Evolutionary conservation across 2,329 filamentous ascomycete species (phyloP).

Genomic region (Lasiodiplodia citricola): DNA sequence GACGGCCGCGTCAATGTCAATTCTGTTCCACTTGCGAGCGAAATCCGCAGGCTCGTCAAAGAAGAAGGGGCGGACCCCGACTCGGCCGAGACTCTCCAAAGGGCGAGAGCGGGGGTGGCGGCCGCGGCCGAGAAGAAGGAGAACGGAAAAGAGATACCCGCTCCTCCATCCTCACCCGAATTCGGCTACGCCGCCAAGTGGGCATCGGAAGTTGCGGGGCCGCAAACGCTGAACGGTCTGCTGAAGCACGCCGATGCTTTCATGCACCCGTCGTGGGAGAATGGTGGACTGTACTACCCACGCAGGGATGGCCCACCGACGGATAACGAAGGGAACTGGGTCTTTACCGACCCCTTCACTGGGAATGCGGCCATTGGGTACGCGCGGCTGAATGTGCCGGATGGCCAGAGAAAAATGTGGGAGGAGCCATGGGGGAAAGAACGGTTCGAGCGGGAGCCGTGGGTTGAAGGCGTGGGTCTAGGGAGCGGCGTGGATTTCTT

Average conservation of each 20-base stretch:
- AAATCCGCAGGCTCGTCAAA: conserved; percentile 31
- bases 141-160: background rate
- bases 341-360: conserved; percentile 42
- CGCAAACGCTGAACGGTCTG: conserved; percentile 31
- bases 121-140: background rate
- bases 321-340: conserved; percentile 35
- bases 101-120: too few species aligned
- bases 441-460: conserved; percentile 25
- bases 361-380: conserved; percentile 47
- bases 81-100: too few species aligned
- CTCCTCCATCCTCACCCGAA: conserved; percentile 24
- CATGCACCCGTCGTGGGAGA: conserved; percentile 40
- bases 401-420: conserved; percentile 46
- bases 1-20: conserved; percentile 34
- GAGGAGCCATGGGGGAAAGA: conserved; percentile 39
- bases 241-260: conserved; percentile 36
- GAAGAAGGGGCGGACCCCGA: conserved; percentile 1
- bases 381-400: conserved; percentile 42
- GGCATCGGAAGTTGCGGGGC: conserved; percentile 42
- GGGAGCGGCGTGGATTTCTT: too few species aligned
- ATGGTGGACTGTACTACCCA: conserved; percentile 45
- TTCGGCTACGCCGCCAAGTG: conserved; percentile 41
- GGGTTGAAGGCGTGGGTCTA: too few species aligned
- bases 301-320: conserved; percentile 32
- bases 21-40: conserved; percentile 32